A percentile compares a stretch with the other conserved stretches of the same genome.
Evolutionary conservation across 139 green algal genomes (phyloP).

Genomic region (Chlamydomonas applanata): DNA sequence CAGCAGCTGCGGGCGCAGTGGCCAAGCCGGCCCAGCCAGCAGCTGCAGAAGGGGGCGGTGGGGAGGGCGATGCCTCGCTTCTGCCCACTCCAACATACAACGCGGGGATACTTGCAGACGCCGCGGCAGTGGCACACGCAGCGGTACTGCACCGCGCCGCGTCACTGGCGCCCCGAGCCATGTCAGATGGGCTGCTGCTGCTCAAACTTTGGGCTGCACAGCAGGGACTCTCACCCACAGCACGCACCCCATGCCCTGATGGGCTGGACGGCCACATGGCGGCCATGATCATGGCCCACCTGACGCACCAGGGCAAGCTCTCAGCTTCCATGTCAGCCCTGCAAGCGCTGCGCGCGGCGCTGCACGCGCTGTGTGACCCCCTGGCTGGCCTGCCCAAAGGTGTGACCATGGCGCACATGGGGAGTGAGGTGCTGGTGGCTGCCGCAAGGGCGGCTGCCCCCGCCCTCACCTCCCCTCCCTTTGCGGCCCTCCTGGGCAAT

Average conservation of each 20-base stretch:
- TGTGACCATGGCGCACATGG: conserved; percentile 37
- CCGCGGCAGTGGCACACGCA: conserved; percentile 35
- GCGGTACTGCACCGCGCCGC: conserved; percentile 19
- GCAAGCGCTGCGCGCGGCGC: conserved; percentile 53
- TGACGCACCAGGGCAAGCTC: conserved; percentile 42
- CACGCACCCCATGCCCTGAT: conserved; percentile 27
- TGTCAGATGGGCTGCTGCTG: conserved; percentile 55
- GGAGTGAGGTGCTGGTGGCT: background rate
- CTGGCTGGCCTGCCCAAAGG: conserved; percentile 42
- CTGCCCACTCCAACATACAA: conserved; percentile 77
- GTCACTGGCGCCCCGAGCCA: conserved; percentile 16
- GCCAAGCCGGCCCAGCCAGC: conserved; percentile 1
- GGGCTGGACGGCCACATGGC: conserved; percentile 53
- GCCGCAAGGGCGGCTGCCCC: background rate
- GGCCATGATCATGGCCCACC: conserved; percentile 54
- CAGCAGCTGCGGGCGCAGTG: background rate
- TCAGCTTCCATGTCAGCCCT: conserved; percentile 48
- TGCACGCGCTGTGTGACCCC: conserved; percentile 48
- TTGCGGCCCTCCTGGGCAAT: background rate
- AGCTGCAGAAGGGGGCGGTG: conserved; percentile 7
- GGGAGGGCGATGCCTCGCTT: background rate
- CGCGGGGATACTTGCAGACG: conserved; percentile 58
- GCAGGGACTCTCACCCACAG: conserved; percentile 31
- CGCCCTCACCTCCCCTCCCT: background rate
- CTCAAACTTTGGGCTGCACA: conserved; percentile 70